Conservation (phyloP, 352 stramenopile species). For the Pythium dissotocum region DNA sequence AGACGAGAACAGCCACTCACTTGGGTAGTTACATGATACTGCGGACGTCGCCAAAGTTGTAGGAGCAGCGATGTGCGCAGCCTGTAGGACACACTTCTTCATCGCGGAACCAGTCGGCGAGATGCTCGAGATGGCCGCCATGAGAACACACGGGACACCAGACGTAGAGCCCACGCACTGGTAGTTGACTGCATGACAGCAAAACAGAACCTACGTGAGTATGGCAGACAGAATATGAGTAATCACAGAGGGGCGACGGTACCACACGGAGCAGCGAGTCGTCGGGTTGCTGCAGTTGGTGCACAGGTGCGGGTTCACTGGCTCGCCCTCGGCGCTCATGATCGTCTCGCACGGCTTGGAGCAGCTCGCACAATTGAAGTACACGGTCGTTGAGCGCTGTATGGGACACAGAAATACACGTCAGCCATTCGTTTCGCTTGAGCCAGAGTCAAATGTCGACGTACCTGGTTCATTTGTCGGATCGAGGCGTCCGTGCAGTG, state of each 20-base stretch:
- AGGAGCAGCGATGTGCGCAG: conserved; percentile 43
- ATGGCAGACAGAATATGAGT: background rate
- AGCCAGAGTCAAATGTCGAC: background rate
- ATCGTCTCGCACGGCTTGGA: conserved; percentile 64
- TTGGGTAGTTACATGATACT: conserved; percentile 12
- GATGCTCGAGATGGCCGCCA: conserved; percentile 81
- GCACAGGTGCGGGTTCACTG: conserved; percentile 46
- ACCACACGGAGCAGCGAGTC: conserved; percentile 88
- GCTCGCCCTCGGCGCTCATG: conserved; percentile 29
- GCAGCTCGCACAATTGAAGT: conserved; percentile 83
- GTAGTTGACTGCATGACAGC: conserved; percentile 57
- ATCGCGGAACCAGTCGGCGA: conserved; percentile 57
- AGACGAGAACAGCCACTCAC: background rate
- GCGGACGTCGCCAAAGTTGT: conserved; percentile 29
- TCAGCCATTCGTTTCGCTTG: background rate
- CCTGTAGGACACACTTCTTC: conserved; percentile 54
- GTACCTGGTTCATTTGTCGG: conserved; percentile 91
- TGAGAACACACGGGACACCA: conserved; percentile 93
- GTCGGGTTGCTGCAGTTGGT: conserved; percentile 73
- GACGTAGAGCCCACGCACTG: conserved; percentile 87
- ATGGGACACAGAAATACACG: background rate
- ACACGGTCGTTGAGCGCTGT: conserved; percentile 87
- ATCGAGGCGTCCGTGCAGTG: conserved; percentile 85
- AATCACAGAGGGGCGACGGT: conserved; percentile 7
- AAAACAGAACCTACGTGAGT: conserved; percentile 12